A percentile compares a stretch with the other conserved stretches of the same genome.
Conservation (phyloP, 441 rosid species). For the Mallotus repandus region DNA sequence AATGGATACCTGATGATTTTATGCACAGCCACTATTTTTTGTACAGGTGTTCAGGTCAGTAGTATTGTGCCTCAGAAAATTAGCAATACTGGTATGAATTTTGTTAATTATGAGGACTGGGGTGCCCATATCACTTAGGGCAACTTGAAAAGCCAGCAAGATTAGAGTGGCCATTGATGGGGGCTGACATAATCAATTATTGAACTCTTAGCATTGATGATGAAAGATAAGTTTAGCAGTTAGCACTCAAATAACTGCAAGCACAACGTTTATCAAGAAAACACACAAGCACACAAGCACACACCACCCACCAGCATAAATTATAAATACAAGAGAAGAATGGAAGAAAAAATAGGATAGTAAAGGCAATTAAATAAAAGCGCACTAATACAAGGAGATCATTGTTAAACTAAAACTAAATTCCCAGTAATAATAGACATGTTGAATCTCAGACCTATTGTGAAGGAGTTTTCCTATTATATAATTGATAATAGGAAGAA, state of each 20-base stretch:
- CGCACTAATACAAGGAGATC: neutral
- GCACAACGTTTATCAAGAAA: neutral
- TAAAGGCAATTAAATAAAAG: neutral
- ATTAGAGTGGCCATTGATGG: neutral
- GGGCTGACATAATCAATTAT: neutral
- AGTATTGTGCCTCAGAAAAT: neutral
- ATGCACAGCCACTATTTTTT: neutral
- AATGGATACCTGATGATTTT: neutral
- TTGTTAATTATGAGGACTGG: conserved; percentile 5
- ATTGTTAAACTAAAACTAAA: neutral
- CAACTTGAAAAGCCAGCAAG: conserved; percentile 2
- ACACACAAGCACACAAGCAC: neutral
- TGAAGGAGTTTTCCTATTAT: too few relatives aligned
- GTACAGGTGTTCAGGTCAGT: neutral
- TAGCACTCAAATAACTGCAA: neutral
- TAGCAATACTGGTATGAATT: too few relatives aligned
- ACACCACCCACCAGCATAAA: neutral
- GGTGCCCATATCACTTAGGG: too few relatives aligned
- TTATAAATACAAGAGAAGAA: neutral
- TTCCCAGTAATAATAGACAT: neutral
- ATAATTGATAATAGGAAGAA: too few relatives aligned
- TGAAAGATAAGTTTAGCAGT: conserved; percentile 1
- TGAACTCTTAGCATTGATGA: neutral
- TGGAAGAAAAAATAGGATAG: neutral
- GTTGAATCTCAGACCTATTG: too few relatives aligned